phyloP scores from a whole-genome alignment of 768 basidiomycete species.

The Mycena belliarum region DNA sequence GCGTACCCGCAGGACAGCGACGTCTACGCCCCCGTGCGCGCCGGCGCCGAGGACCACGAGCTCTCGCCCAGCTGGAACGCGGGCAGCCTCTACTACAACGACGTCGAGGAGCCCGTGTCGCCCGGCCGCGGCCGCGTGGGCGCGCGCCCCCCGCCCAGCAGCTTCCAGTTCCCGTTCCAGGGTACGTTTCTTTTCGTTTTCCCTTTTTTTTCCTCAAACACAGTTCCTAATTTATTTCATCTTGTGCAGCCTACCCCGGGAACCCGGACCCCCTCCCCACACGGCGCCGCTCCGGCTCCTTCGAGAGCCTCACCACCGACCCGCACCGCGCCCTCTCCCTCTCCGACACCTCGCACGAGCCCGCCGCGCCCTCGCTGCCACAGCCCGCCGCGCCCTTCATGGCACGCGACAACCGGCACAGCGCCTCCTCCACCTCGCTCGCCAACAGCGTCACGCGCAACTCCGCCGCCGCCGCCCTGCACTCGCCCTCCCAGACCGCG shows the following conservation, averaged over 20 bases:
- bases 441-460: conserved; percentile 42
- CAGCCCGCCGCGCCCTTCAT: conserved; percentile 55
- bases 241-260: conserved; percentile 62
- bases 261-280: conserved; percentile 53
- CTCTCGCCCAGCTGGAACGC: conserved; percentile 24
- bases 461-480: conserved; percentile 45
- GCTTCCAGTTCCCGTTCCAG: conserved; percentile 46
- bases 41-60: conserved; percentile 20
- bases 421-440: conserved; percentile 24
- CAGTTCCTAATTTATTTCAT: conserved; percentile 25
- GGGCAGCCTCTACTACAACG: conserved; percentile 20
- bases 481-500: conserved; percentile 15
- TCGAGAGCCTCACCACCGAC: conserved; percentile 39
- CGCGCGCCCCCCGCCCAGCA: conserved; percentile 39
- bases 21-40: conserved; percentile 2
- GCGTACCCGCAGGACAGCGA: conserved; percentile 3
- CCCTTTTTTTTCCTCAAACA: not conserved
- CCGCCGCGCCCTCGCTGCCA: conserved; percentile 28
- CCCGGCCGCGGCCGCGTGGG: conserved; percentile 4
- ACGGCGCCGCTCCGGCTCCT: conserved; percentile 41
- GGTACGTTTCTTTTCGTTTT: not conserved
- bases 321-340: conserved; percentile 22
- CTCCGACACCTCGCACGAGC: conserved; percentile 19
- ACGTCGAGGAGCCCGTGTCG: conserved; percentile 9
- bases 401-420: conserved; percentile 22